These are phyloP conservation scores for Hypoxylon rickii DNA, from an alignment of 495 filamentous ascomycete species.

Conservation along the genomic window DNA sequence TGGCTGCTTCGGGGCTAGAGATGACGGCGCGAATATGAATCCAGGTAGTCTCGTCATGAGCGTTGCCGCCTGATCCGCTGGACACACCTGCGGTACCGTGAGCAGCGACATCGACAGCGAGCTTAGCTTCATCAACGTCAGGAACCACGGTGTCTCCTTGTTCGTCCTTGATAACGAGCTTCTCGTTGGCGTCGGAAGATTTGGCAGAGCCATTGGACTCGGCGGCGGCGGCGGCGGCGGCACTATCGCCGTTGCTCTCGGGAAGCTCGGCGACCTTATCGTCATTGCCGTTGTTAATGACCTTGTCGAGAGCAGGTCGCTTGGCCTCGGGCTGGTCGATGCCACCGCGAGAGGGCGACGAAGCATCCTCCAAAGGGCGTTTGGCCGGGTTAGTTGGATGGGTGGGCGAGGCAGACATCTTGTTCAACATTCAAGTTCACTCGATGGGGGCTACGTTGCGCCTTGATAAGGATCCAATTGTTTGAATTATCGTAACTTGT, in stretches of 20 bases:
- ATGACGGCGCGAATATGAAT: constrained; percentile 96
- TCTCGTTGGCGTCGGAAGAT: constrained; percentile 55
- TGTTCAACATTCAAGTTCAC: constrained; percentile 46
- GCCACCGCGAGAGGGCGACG: constrained; percentile 85
- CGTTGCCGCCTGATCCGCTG: constrained; percentile 33
- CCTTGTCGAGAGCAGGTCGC: constrained; percentile 92
- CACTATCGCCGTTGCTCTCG: constrained; percentile 45
- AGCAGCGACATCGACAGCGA: constrained; percentile 50
- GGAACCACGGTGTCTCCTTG: constrained; percentile 71
- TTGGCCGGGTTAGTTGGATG: constrained; percentile 68
- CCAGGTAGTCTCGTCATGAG: constrained; percentile 89
- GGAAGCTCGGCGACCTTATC: constrained; percentile 43
- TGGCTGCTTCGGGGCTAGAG: constrained; percentile 94
- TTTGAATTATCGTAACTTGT: constrained; percentile 50
- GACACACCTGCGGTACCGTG: constrained; percentile 27
- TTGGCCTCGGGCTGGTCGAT: constrained; percentile 96
- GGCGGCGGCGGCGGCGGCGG: constrained; percentile 27
- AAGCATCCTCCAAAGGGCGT: constrained; percentile 94
- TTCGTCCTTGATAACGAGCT: constrained; percentile 62
- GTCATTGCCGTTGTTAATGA: constrained; percentile 62
- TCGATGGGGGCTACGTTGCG: constrained; percentile 38
- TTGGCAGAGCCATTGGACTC: constrained; percentile 53
- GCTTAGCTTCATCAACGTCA: constrained; percentile 62
- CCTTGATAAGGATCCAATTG: constrained; percentile 41
- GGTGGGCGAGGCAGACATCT: constrained; percentile 59